A percentile compares a stretch with the other conserved stretches of the same genome.
These are phyloP conservation scores for Teunomyces funiuensis DNA, from an alignment of 805 yeast genomes.

Conservation along the genomic window DNA sequence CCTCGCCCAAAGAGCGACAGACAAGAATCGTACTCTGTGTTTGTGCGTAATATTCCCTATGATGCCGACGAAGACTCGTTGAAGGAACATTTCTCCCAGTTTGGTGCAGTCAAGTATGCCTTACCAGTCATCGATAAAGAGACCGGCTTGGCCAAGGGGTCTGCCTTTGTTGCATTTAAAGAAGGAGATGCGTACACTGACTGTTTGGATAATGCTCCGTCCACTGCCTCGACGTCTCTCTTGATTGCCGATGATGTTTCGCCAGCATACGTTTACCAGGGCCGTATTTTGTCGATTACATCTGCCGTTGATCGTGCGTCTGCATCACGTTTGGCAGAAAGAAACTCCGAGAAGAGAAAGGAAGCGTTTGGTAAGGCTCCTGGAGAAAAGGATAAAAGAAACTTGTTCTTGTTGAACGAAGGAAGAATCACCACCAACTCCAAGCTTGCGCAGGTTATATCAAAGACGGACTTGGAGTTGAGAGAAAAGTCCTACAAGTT, in stretches of 20 bases:
- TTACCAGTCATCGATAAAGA: conserved; percentile 86
- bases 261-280: conserved; percentile 86
- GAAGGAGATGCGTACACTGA: conserved; percentile 59
- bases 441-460: conserved; percentile 66
- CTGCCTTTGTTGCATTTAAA: conserved; percentile 89
- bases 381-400: conserved; percentile 78
- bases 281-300: conserved; percentile 80
- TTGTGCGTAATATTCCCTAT: conserved; percentile 91
- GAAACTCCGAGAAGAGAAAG: conserved; percentile 69
- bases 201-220: conserved; percentile 80
- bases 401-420: conserved; percentile 83
- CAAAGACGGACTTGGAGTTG: conserved; percentile 75
- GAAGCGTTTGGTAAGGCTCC: conserved; percentile 79
- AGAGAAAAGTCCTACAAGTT: conserved; percentile 84
- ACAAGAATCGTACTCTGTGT: conserved; percentile 71
- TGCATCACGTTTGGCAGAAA: conserved; percentile 72
- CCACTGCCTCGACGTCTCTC: conserved; percentile 57
- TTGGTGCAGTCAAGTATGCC: conserved; percentile 90
- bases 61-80: conserved; percentile 84
- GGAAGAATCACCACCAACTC: conserved; percentile 86
- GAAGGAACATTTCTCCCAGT: conserved; percentile 72
- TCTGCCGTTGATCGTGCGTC: conserved; percentile 85
- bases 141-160: conserved; percentile 86
- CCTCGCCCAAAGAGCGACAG: conserved; percentile 49
- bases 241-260: conserved; percentile 91